A percentile compares a stretch with the other conserved stretches of the same genome.
Conservation (phyloP, 108 stramenopile species). For the Nannochloropsis salina region DNA sequence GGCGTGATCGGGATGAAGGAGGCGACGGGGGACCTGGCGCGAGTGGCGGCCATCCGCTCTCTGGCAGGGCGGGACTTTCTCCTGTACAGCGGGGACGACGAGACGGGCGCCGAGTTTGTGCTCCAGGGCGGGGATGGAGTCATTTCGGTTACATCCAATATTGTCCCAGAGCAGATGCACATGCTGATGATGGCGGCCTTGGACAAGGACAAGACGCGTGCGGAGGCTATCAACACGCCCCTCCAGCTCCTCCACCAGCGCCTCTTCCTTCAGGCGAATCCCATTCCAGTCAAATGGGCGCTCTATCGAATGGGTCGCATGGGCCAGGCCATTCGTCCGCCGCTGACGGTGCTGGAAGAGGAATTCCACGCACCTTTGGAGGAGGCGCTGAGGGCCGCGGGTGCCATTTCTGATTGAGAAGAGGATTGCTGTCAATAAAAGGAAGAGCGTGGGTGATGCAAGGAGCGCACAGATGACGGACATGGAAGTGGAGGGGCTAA, state of each 20-base stretch:
- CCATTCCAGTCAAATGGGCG: constrained; percentile 68
- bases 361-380: constrained; percentile 35
- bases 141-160: constrained; percentile 79
- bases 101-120: constrained; percentile 68
- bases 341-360: constrained; percentile 38
- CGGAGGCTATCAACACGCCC: constrained; percentile 60
- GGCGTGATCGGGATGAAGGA: constrained; percentile 71
- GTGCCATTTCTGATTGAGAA: neutral
- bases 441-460: too few species aligned
- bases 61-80: constrained; percentile 58
- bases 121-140: constrained; percentile 78
- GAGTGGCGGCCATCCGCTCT: constrained; percentile 57
- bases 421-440: too few species aligned
- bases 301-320: constrained; percentile 44
- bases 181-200: constrained; percentile 62
- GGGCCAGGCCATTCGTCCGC: constrained; percentile 34
- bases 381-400: constrained; percentile 39
- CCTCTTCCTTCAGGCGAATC: constrained; percentile 74
- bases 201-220: constrained; percentile 55
- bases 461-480: too few species aligned
- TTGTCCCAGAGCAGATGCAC: constrained; percentile 64
- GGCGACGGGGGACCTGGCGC: constrained; percentile 59
- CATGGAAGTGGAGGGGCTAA: too few species aligned
- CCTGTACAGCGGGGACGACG: constrained; percentile 82
- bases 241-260: constrained; percentile 61